Evolutionary conservation across 257 asterid species (phyloP).

Genomic region (Solanum etuberosum): DNA sequence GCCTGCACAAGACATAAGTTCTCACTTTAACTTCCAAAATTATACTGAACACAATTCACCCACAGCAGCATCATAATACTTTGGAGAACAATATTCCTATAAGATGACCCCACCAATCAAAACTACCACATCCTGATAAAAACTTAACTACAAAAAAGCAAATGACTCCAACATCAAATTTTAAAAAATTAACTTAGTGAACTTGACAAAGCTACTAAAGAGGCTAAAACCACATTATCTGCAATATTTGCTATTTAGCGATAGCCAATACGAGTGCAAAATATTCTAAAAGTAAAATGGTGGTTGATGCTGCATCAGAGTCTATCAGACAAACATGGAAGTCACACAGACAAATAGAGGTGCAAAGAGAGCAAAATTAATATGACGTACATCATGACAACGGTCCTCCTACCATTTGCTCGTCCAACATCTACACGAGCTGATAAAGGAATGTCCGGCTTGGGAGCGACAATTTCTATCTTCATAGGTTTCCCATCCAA

Average conservation of each 20-base stretch:
- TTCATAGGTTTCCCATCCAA: conserved; percentile 79
- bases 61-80: background rate
- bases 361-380: background rate
- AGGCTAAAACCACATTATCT: background rate
- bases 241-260: background rate
- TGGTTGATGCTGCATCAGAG: background rate
- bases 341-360: background rate
- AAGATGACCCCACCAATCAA: background rate
- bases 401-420: conserved; percentile 48
- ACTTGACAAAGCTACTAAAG: background rate
- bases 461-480: conserved; percentile 46
- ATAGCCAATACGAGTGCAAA: background rate
- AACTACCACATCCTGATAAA: background rate
- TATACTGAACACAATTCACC: background rate
- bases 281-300: background rate
- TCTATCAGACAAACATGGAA: background rate
- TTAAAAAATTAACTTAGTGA: background rate
- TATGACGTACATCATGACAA: conserved; percentile 37
- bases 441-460: conserved; percentile 29
- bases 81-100: background rate
- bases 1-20: conserved; percentile 14
- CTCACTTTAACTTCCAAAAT: background rate
- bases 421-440: conserved; percentile 52
- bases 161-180: background rate
- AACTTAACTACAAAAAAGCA: background rate